phyloP scores from a whole-genome alignment of 495 filamentous ascomycete genomes.

The Lophiotrema nucula region DNA sequence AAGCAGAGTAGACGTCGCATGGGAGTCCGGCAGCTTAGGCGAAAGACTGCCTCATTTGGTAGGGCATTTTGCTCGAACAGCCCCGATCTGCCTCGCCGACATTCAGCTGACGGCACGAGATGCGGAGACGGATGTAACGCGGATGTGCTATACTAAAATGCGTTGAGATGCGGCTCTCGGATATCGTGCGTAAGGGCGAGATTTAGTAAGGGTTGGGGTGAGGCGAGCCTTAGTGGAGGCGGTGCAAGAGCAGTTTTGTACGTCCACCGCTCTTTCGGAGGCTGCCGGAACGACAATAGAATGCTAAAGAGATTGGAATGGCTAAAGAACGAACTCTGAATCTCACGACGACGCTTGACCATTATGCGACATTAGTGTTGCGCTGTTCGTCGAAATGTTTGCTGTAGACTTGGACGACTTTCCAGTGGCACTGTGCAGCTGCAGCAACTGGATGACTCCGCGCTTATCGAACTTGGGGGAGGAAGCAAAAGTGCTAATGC shows the following conservation, averaged over 20 bases:
- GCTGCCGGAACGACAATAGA: neutral
- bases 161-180: slow-evolving; percentile 2
- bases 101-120: neutral
- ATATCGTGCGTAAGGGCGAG: too few species aligned
- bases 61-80: too few species aligned
- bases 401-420: neutral
- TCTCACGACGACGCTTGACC: neutral
- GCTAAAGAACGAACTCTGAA: neutral
- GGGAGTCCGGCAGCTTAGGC: too few species aligned
- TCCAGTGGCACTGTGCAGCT: neutral
- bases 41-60: too few species aligned
- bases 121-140: too few species aligned
- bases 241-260: neutral
- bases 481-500: too few species aligned
- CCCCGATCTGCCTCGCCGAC: neutral
- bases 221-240: slow-evolving; percentile 9
- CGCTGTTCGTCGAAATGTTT: neutral
- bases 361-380: neutral
- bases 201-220: slow-evolving; percentile 1
- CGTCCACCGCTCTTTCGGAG: slow-evolving; percentile 26
- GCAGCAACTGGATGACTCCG: neutral
- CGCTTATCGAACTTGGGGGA: too few species aligned
- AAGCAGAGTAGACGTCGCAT: too few species aligned
- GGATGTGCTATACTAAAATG: neutral
- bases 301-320: neutral